Evolutionary conservation across 805 yeast species (phyloP).

Genomic region (Metschnikowia gelsemii): DNA sequence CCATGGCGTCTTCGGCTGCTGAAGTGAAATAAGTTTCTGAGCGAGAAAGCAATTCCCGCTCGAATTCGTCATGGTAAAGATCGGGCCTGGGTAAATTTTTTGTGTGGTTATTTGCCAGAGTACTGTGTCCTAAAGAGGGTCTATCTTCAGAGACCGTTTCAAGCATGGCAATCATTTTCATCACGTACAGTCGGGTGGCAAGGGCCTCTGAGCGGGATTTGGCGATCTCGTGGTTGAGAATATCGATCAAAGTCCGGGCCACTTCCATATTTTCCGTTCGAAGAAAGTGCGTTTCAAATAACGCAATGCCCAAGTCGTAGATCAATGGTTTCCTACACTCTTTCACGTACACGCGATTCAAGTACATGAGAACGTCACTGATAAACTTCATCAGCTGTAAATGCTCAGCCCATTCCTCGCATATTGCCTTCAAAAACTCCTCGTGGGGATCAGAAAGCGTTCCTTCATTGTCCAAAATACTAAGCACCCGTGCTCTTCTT

Average conservation of each 20-base stretch:
- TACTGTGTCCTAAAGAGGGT: no score
- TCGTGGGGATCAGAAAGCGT: slow-evolving; percentile 22
- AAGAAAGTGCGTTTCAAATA: slow-evolving; percentile 63
- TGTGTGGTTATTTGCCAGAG: no score
- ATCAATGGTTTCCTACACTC: slow-evolving; percentile 62
- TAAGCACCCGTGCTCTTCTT: slow-evolving; percentile 22
- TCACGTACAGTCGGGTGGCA: slow-evolving; percentile 57
- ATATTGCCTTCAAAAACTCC: slow-evolving; percentile 37
- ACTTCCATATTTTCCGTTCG: slow-evolving; percentile 48
- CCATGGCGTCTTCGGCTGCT: slow-evolving; percentile 46
- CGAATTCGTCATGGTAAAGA: slow-evolving; percentile 63
- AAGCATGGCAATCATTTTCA: slow-evolving; percentile 65
- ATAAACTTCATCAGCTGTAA: slow-evolving; percentile 70
- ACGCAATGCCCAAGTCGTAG: slow-evolving; percentile 69
- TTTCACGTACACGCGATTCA: slow-evolving; percentile 81
- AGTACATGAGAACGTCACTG: slow-evolving; percentile 80
- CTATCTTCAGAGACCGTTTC: slow-evolving; percentile 58
- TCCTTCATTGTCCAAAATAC: slow-evolving; percentile 16
- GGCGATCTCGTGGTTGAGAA: slow-evolving; percentile 55
- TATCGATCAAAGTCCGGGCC: slow-evolving; percentile 49
- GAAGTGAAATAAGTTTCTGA: slow-evolving; percentile 56
- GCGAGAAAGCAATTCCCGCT: slow-evolving; percentile 56
- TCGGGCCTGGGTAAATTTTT: slow-evolving; percentile 29
- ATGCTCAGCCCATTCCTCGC: slow-evolving; percentile 68
- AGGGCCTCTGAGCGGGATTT: slow-evolving; percentile 52